A percentile compares a stretch with the other conserved stretches of the same genome.
Evolutionary conservation across 208 protist species (phyloP).

Genomic region (Trypanosoma boissoni): DNA sequence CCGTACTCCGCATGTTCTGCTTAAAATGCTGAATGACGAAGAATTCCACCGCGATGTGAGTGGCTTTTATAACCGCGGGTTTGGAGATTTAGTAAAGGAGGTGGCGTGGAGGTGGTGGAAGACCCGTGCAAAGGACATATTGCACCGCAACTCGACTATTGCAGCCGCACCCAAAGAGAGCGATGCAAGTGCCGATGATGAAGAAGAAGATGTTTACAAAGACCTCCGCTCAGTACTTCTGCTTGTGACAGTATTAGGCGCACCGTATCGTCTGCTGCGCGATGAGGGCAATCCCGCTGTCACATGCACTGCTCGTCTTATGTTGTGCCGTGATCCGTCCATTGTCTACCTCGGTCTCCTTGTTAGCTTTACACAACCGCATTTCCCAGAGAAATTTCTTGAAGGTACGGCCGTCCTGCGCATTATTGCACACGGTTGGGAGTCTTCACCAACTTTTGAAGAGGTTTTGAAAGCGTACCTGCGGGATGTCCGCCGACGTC

Average conservation of each 20-base stretch:
- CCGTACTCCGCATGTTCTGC: slow-evolving; percentile 33
- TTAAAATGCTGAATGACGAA: slow-evolving; percentile 56
- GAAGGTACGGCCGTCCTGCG: slow-evolving; percentile 50
- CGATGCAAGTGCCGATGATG: slow-evolving; percentile 7
- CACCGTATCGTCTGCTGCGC: slow-evolving; percentile 59
- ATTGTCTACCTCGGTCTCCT: slow-evolving; percentile 76
- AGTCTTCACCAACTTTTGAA: slow-evolving; percentile 38
- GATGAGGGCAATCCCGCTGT: slow-evolving; percentile 39
- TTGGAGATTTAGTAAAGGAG: slow-evolving; percentile 51
- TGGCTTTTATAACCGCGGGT: slow-evolving; percentile 32
- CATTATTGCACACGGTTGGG: slow-evolving; percentile 71
- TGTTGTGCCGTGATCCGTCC: slow-evolving; percentile 71
- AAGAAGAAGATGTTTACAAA: slow-evolving; percentile 15
- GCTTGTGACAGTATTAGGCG: slow-evolving; percentile 42
- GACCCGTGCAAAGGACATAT: slow-evolving; percentile 27
- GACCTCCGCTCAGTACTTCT: slow-evolving; percentile 57
- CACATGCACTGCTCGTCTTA: slow-evolving; percentile 49
- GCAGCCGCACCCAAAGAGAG: background rate
- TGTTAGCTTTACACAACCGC: slow-evolving; percentile 45
- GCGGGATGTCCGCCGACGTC: slow-evolving; percentile 3
- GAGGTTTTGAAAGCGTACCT: slow-evolving; percentile 40
- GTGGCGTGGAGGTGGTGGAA: slow-evolving; percentile 66
- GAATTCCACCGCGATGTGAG: slow-evolving; percentile 62
- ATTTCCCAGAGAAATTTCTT: slow-evolving; percentile 39
- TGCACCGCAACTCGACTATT: no score